phyloP scores from a whole-genome alignment of 352 stramenopile genomes.

The Phytophthora hybrid region DNA sequence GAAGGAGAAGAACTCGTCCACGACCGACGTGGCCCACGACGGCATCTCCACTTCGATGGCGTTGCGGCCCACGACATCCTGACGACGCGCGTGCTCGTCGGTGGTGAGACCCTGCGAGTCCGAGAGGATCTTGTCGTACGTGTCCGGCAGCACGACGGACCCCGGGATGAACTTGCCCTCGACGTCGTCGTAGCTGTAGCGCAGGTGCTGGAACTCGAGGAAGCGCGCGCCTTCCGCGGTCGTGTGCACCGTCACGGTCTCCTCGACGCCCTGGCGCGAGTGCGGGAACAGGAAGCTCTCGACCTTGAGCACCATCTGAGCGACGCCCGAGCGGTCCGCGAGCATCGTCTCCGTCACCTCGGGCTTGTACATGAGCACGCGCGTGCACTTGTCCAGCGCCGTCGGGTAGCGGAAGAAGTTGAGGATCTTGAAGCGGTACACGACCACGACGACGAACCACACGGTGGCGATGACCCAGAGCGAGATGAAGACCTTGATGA shows the following conservation, averaged over 20 bases:
- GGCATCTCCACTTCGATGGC: slow-evolving; percentile 75
- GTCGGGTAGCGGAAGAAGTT: slow-evolving; percentile 73
- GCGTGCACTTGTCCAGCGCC: slow-evolving; percentile 52
- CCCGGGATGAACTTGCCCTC: slow-evolving; percentile 60
- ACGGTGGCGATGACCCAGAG: slow-evolving; percentile 63
- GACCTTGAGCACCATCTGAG: slow-evolving; percentile 58
- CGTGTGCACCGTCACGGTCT: slow-evolving; percentile 57
- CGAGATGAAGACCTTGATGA: slow-evolving; percentile 74
- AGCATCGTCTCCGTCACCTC: slow-evolving; percentile 69
- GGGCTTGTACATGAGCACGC: slow-evolving; percentile 68
- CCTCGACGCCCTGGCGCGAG: slow-evolving; percentile 53
- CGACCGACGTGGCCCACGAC: slow-evolving; percentile 53
- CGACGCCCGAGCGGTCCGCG: slow-evolving; percentile 63
- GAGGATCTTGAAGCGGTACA: slow-evolving; percentile 50
- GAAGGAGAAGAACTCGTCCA: slow-evolving; percentile 74
- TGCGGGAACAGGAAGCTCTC: slow-evolving; percentile 58
- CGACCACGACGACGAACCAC: slow-evolving; percentile 60
- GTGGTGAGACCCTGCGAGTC: slow-evolving; percentile 59
- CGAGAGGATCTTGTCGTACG: slow-evolving; percentile 56
- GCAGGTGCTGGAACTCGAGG: slow-evolving; percentile 72
- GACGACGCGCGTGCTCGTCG: slow-evolving; percentile 46
- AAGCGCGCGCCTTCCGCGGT: slow-evolving; percentile 50
- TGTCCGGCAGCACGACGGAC: slow-evolving; percentile 53
- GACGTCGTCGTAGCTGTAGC: slow-evolving; percentile 63
- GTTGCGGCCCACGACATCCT: slow-evolving; percentile 66